Conservation (phyloP, 305 asterid genomes). For the Fraxinus velutina region DNA sequence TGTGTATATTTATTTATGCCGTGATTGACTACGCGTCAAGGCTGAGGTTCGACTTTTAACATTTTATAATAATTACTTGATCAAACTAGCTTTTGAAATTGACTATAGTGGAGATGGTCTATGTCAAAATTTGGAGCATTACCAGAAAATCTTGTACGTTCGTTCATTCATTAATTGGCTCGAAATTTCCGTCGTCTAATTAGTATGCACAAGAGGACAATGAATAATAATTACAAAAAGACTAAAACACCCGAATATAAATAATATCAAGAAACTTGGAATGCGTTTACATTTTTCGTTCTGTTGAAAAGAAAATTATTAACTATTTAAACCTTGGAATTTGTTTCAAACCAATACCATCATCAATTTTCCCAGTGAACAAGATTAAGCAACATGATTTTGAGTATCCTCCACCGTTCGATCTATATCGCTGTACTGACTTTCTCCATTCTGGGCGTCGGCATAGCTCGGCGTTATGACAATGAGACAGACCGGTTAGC, state of each 20-base stretch:
- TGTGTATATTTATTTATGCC: background rate
- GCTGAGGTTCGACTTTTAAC: background rate
- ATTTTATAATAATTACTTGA: background rate
- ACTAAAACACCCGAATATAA: background rate
- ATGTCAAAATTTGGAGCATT: background rate
- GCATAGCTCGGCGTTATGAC: background rate
- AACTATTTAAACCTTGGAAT: background rate
- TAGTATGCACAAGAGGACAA: background rate
- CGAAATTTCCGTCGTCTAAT: background rate
- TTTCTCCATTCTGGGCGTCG: background rate
- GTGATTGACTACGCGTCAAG: background rate
- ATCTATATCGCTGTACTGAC: background rate
- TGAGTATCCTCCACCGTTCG: background rate
- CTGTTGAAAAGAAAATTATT: background rate
- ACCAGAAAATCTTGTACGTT: background rate
- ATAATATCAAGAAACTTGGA: background rate
- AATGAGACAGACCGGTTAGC: slow-evolving; percentile 22
- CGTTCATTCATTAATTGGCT: background rate
- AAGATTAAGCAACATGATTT: background rate
- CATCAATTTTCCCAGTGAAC: background rate
- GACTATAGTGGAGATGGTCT: background rate
- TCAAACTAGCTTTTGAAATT: background rate
- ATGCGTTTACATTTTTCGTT: background rate
- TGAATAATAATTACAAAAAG: background rate
- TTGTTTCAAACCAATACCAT: background rate